These are phyloP conservation scores for Leccinellum albellum DNA, from an alignment of 768 basidiomycete genomes.

Conservation along the genomic window DNA sequence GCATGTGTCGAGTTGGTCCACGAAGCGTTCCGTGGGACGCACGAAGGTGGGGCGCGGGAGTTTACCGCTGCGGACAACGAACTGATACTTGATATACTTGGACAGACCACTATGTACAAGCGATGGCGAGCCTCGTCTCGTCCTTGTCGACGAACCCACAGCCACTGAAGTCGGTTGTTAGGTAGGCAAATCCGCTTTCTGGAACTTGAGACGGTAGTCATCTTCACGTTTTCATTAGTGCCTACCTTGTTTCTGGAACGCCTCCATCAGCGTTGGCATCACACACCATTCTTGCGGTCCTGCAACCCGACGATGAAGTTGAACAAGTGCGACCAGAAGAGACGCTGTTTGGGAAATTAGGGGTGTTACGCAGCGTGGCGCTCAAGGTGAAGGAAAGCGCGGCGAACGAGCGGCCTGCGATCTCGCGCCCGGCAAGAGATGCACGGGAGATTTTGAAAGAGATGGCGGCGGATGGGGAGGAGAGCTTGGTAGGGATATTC, in stretches of 20 bases:
- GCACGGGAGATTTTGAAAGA: conserved; percentile 65
- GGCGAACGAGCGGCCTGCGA: conserved; percentile 62
- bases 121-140: conserved; percentile 59
- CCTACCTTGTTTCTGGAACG: conserved; percentile 64
- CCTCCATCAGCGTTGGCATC: conserved; percentile 62
- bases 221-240: conserved; percentile 33
- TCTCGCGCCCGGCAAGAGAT: conserved; percentile 79
- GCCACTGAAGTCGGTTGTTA: conserved; percentile 60
- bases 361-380: conserved; percentile 57
- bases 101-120: conserved; percentile 66
- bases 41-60: conserved; percentile 47
- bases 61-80: neutral
- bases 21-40: conserved; percentile 73
- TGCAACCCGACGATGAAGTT: conserved; percentile 46
- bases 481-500: conserved; percentile 27
- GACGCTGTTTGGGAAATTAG: conserved; percentile 64
- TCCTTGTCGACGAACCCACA: conserved; percentile 62
- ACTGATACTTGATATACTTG: neutral
- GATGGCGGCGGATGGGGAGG: conserved; percentile 24
- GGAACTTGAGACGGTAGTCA: neutral
- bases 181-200: conserved; percentile 41
- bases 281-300: conserved; percentile 54
- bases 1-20: conserved; percentile 68
- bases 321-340: conserved; percentile 6
- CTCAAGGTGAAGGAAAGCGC: conserved; percentile 71